Conservation (phyloP, 176 grass and related monocot species). For the Alloteropsis semialata region DNA sequence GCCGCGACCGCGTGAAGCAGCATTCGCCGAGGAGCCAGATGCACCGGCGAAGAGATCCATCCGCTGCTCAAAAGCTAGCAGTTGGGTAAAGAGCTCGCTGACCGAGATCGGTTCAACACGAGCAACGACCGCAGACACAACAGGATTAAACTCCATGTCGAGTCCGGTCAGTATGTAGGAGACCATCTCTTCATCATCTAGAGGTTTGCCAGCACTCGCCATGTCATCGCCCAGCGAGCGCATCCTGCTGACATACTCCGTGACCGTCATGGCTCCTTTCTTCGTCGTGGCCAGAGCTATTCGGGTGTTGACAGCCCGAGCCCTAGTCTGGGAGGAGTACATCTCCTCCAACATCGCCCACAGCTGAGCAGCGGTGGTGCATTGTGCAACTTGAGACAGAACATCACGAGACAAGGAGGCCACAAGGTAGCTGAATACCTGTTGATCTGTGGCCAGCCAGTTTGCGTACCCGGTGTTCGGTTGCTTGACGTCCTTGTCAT, state of each 20-base stretch:
- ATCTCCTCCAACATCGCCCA: neutral
- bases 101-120: no score
- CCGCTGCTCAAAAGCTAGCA: no score
- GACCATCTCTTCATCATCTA: neutral
- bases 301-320: neutral
- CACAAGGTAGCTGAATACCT: neutral
- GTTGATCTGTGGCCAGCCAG: neutral
- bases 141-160: neutral
- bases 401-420: neutral
- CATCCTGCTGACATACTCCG: neutral
- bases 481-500: neutral
- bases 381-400: neutral
- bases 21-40: no score
- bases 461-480: neutral
- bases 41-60: no score
- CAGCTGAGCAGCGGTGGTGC: neutral
- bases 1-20: no score
- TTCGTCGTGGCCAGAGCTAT: no score
- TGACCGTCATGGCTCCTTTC: neutral
- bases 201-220: neutral
- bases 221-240: neutral
- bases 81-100: no score
- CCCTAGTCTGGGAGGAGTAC: neutral
- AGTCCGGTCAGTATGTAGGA: neutral
- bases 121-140: no score